Evolutionary conservation across 2,329 filamentous ascomycete species (phyloP), one percentile per base, ranked within the genome.

Genomic region (Sclerotinia nivalis): DNA sequence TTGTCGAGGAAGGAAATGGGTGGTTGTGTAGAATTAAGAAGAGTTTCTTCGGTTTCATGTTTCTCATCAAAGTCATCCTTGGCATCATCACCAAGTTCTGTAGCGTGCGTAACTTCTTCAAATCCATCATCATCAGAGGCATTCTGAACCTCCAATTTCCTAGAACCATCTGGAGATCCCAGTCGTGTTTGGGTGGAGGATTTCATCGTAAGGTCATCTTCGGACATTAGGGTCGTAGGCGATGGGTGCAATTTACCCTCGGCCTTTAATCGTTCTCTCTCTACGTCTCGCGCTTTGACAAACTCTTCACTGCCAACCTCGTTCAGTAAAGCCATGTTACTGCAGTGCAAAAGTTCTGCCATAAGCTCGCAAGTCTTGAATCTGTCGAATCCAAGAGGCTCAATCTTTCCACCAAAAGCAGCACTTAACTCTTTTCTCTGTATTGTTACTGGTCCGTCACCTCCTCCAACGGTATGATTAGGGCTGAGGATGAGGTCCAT

Each of bases 341-440:
- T 98, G 81, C 96, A 99, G 80, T 99, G 96, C 52, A 99, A 83
- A 58, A 99, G 84, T 80, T 99, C 96, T 0, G 96, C 96, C 96
- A 99, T 98, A 71, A 99, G 85, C 81, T 99, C 96, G 80, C 96
- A 99, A 0, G 96, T 98, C 84, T 99, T 99, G 84, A 99, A 99
- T 28, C 96, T 87, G 80, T 99, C 96, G 78, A 99, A 99, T 2
- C 96, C 96, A 13, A 99, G 86, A 5, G 96, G 95, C 80, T 98
- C 93, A 66, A 99, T 94, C 79, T 91, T 92, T 59, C 90, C 88
- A 66, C 94, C 94, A 83, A 97, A 99, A 0, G 96, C 96, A 3
- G 93, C 95, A 75, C 89, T 91, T 50, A 97, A 83, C 70, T 90
- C 89, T 59, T 90, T 88, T 78, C 91, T 90, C 76, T 90, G 89